Percentiles rank a stretch among this genome's conserved stretches.
Evolutionary conservation across 2,329 filamentous ascomycete species (phyloP).

Genomic region (Fusarium poae): DNA sequence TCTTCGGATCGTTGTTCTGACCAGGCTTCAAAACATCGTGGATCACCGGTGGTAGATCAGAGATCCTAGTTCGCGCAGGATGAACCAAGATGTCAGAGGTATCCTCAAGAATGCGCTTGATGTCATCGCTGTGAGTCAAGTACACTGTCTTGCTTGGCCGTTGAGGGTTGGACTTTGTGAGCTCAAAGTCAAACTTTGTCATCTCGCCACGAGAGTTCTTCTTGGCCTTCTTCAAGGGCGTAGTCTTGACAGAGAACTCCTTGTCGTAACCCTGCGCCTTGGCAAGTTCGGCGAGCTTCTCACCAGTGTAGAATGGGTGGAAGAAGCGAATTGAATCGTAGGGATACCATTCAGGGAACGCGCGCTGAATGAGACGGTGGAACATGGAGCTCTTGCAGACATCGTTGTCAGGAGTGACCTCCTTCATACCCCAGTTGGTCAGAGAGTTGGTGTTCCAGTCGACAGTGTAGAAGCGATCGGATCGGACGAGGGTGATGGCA

Average conservation of each 20-base stretch:
- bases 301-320: constrained; percentile 41
- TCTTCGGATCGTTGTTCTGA: background rate
- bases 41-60: constrained; percentile 1
- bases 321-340: constrained; percentile 41
- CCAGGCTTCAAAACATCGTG: constrained; percentile 8
- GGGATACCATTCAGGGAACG: constrained; percentile 43
- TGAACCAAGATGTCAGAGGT: constrained; percentile 7
- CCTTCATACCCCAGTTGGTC: constrained; percentile 50
- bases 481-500: constrained; percentile 76
- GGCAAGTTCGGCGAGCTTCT: constrained; percentile 36
- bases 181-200: constrained; percentile 1
- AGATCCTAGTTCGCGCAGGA: constrained; percentile 4
- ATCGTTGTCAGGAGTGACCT: constrained; percentile 39
- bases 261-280: constrained; percentile 28
- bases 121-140: constrained; percentile 1
- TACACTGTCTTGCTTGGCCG: constrained; percentile 2
- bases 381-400: constrained; percentile 43
- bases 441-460: constrained; percentile 58
- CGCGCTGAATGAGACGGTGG: constrained; percentile 42
- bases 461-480: constrained; percentile 74
- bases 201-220: constrained; percentile 4
- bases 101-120: constrained; percentile 1
- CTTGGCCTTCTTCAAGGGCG: background rate
- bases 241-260: constrained; percentile 2
- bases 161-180: constrained; percentile 5